Base-by-base conservation (phyloP, 2,329 filamentous ascomycete genomes). In the Tolypocladium endophyticum region DNA sequence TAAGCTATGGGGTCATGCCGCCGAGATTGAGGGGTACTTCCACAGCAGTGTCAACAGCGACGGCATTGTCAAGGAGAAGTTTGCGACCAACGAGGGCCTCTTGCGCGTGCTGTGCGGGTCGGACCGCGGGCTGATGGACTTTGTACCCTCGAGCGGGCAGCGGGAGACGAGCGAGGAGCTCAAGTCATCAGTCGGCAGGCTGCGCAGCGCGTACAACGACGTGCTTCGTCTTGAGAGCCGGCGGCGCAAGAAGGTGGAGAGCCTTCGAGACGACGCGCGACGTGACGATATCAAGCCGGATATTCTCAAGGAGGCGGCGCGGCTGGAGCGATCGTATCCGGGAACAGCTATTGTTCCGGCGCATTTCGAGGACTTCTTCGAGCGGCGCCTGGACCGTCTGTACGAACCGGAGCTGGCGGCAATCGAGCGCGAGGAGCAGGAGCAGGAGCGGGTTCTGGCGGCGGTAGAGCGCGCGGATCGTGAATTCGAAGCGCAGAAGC, bases 351-450 rank as follows among this genome's bases (percentile, higher is more conserved):
- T 99, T 57, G 88, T 91, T 57, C 87, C 93, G 0, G 89, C 89
- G 3, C 92, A 97, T 67, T 97, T 99, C 68, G 94, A 99, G 68
- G 84, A 86, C 58, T 88, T 97, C 55, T 97, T 97, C 64, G 90
- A 96, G 67, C 82, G 86, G 64, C 85, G 92, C 1, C 81, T 99
- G 2, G 85, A 88, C 58, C 74, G 71, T 54, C 80, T 87, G 55
- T 99, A 97, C 71, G 90, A 96, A 63, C 75, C 83, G 0, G 93
- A 97, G 65, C 76, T 89, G 20, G 85, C 87, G 33, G 82, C 86
- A 61, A 77, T 96, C 0, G 78, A 82, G 2, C 84, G 87, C 58
- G 93, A 97, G 68, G 80, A 80, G 2, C 78, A 81, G 36, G 91
- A 96, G 58, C 94, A 97, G 72, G 84, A 89, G 4, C 83, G 85